Evolutionary conservation across 208 protist species (phyloP).

Genomic region (Entamoeba moshkovskii): DNA sequence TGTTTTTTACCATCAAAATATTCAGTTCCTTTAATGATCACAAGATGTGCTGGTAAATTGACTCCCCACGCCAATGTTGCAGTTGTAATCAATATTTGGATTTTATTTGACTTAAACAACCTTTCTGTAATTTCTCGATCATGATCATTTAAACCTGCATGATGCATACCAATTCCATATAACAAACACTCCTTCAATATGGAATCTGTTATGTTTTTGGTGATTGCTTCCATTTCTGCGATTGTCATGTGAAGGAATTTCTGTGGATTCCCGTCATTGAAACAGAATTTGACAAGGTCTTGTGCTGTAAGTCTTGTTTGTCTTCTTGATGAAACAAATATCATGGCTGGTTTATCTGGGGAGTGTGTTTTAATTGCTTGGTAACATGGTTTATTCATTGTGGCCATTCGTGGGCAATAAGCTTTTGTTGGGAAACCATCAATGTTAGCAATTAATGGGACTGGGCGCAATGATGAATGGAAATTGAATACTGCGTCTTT

Average conservation of each 20-base stretch:
- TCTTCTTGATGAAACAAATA: constrained; percentile 92
- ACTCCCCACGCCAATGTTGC: constrained; percentile 96
- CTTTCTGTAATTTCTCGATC: constrained; percentile 41
- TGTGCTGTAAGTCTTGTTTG: constrained; percentile 94
- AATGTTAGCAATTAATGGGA: constrained; percentile 78
- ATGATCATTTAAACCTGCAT: constrained; percentile 68
- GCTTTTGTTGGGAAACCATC: constrained; percentile 76
- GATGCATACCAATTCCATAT: constrained; percentile 97
- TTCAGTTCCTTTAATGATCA: constrained; percentile 99
- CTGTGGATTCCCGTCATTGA: constrained; percentile 64
- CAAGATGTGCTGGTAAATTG: constrained; percentile 97
- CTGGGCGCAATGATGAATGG: constrained; percentile 81
- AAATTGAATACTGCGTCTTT: constrained; percentile 88
- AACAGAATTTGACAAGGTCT: constrained; percentile 77
- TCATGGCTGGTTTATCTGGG: constrained; percentile 78
- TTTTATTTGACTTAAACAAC: constrained; percentile 32
- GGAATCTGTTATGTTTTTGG: constrained; percentile 54
- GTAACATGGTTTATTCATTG: constrained; percentile 98
- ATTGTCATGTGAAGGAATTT: constrained; percentile 48
- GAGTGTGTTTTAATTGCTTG: constrained; percentile 68
- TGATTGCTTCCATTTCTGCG: constrained; percentile 59
- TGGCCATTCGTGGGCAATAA: constrained; percentile 93
- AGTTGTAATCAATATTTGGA: constrained; percentile 91
- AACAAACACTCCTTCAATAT: constrained; percentile 70
- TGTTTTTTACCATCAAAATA: constrained; percentile 87